These are phyloP conservation scores for Sodiomyces alkalinus DNA, from an alignment of 2,329 filamentous ascomycete genomes.

Conservation along the genomic window DNA sequence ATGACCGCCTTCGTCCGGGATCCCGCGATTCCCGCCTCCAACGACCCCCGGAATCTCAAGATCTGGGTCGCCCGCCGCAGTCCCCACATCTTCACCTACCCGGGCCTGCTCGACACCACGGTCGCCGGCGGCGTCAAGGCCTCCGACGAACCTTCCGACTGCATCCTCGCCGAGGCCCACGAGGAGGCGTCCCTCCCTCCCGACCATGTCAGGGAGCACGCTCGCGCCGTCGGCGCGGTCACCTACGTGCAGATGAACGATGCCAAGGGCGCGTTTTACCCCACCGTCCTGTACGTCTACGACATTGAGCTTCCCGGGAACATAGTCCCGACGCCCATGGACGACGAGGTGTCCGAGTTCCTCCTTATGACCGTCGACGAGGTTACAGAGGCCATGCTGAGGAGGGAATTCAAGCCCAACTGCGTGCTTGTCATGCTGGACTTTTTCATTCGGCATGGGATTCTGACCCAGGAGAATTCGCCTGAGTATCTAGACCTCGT, in stretches of 20 bases:
- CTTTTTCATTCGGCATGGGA: conserved; percentile 65
- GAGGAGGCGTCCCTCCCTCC: conserved; percentile 47
- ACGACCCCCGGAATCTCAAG: conserved; percentile 29
- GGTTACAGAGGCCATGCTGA: conserved; percentile 45
- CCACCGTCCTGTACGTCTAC: conserved; percentile 48
- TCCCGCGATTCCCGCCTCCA: no score
- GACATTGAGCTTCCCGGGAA: conserved; percentile 50
- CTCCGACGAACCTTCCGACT: conserved; percentile 48
- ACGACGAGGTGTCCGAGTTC: conserved; percentile 69
- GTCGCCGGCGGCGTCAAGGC: conserved; percentile 65
- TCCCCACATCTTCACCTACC: conserved; percentile 54
- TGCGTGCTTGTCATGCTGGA: conserved; percentile 65
- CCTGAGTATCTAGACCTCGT: conserved; percentile 55
- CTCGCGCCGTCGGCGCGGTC: conserved; percentile 16
- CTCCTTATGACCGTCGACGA: conserved; percentile 45
- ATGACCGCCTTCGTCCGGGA: conserved; percentile 43
- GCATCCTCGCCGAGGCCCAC: conserved; percentile 53
- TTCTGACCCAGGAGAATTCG: conserved; percentile 59
- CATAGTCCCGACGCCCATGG: conserved; percentile 49
- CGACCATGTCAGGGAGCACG: conserved; percentile 11
- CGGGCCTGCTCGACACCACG: conserved; percentile 62
- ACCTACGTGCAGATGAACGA: conserved; percentile 12
- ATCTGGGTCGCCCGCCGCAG: conserved; percentile 62
- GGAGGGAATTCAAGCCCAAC: conserved; percentile 72
- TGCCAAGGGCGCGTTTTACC: conserved; percentile 9